These are phyloP conservation scores for Eremochloa ophiuroides DNA, from an alignment of 176 grass and related monocot genomes.

Conservation along the genomic window DNA sequence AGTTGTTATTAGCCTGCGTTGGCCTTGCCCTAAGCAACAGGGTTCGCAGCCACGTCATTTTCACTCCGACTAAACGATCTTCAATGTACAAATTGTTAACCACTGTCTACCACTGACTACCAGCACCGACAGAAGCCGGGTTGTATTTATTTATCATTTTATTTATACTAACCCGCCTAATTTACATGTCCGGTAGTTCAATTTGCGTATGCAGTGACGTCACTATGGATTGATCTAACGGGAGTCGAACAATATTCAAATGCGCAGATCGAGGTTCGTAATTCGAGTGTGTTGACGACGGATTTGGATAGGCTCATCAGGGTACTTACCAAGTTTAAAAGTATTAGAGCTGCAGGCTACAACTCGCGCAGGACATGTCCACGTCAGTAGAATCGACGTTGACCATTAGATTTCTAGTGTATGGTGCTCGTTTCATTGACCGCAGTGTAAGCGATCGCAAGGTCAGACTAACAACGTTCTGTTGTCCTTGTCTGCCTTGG, in stretches of 20 bases:
- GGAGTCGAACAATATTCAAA: neutral
- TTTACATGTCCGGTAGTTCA: neutral
- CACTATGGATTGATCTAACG: neutral
- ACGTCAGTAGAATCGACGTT: no score
- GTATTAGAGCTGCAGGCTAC: neutral
- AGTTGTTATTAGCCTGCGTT: no score
- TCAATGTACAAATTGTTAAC: neutral
- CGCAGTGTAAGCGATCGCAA: no score
- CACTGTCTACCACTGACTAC: neutral
- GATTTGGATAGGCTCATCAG: neutral
- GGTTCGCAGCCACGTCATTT: neutral
- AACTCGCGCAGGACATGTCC: no score
- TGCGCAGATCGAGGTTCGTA: neutral
- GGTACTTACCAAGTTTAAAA: no score
- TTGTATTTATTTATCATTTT: neutral
- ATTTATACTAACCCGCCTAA: neutral
- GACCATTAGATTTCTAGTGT: no score
- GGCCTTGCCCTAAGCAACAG: neutral
- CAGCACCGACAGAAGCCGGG: neutral
- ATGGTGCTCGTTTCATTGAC: no score
- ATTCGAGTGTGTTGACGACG: neutral
- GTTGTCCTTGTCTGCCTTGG: no score
- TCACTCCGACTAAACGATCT: neutral
- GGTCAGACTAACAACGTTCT: no score
- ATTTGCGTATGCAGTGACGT: slow-evolving; percentile 5